Percentiles rank a stretch among this genome's conserved stretches.
These are phyloP conservation scores for Didymella exigua DNA, from an alignment of 2,329 filamentous ascomycete species.

Conservation along the genomic window DNA sequence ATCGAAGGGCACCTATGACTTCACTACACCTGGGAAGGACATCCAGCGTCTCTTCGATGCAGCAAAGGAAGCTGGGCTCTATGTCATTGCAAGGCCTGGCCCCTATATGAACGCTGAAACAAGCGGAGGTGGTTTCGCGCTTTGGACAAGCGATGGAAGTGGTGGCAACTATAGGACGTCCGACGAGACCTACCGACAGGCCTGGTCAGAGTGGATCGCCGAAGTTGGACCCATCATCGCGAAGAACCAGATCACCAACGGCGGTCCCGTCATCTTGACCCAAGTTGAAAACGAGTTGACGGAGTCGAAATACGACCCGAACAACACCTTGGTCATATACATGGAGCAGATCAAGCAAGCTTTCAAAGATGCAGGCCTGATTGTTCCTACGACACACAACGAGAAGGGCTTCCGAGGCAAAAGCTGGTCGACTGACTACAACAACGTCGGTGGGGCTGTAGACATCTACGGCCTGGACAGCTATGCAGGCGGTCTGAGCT, in stretches of 20 bases:
- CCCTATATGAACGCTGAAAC: conserved; percentile 60
- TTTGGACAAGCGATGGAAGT: conserved; percentile 56
- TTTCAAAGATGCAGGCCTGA: conserved; percentile 54
- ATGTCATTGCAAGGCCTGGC: conserved; percentile 58
- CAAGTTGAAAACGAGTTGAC: conserved; percentile 62
- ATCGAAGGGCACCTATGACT: conserved; percentile 55
- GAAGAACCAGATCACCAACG: conserved; percentile 57
- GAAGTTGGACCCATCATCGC: conserved; percentile 56
- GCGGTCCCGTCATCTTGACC: conserved; percentile 58
- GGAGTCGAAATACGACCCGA: conserved; percentile 51
- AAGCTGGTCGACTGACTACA: conserved; percentile 62
- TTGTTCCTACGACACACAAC: conserved; percentile 58
- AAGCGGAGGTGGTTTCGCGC: conserved; percentile 54
- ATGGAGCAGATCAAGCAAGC: conserved; percentile 59
- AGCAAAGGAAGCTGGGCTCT: conserved; percentile 59
- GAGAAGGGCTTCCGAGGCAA: conserved; percentile 57
- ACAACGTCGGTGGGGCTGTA: conserved; percentile 61
- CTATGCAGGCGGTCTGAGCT: conserved; percentile 57
- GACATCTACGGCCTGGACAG: conserved; percentile 57
- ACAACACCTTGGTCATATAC: conserved; percentile 56
- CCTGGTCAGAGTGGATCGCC: conserved; percentile 57
- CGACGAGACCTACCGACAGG: conserved; percentile 52
- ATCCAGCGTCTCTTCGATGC: conserved; percentile 58
- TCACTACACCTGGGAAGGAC: conserved; percentile 58
- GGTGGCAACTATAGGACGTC: conserved; percentile 52